Evolutionary conservation across 345 rosid species (phyloP).

Genomic region (Barbarea vulgaris): DNA sequence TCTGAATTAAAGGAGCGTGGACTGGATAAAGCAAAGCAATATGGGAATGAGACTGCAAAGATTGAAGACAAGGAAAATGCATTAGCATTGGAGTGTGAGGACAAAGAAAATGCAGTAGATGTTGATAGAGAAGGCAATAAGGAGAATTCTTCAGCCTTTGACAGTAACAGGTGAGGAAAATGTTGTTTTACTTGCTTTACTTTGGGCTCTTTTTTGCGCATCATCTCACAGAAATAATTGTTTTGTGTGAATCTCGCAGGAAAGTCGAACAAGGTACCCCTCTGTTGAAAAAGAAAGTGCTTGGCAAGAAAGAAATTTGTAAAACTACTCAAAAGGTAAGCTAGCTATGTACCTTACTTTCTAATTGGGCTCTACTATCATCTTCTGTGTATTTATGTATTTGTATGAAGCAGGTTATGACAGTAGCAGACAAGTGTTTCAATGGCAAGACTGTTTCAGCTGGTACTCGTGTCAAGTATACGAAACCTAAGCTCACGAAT

Average conservation of each 20-base stretch:
- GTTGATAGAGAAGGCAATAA: conserved; percentile 48
- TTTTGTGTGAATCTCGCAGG: conserved; percentile 42
- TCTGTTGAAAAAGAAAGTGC: conserved; percentile 38
- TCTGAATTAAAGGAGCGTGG: neutral
- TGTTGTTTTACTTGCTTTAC: neutral
- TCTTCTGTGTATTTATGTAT: conserved; percentile 16
- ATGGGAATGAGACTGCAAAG: neutral
- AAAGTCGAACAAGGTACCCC: conserved; percentile 33
- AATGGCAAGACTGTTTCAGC: conserved; percentile 46
- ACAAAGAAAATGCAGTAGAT: conserved; percentile 46
- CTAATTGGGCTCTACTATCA: neutral
- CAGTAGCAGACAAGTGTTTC: conserved; percentile 39
- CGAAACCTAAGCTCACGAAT: conserved; percentile 77
- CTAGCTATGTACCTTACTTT: neutral
- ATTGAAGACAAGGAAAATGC: conserved; percentile 34
- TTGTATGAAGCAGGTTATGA: conserved; percentile 47
- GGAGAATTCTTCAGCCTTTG: conserved; percentile 56
- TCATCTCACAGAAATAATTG: conserved; percentile 1
- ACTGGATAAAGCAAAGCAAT: neutral
- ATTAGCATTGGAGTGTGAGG: conserved; percentile 37
- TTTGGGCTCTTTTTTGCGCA: neutral
- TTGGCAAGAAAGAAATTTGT: conserved; percentile 43
- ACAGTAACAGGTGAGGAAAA: conserved; percentile 54
- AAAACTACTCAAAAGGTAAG: conserved; percentile 50
- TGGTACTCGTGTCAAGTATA: conserved; percentile 46